Evolutionary conservation across 345 rosid species (phyloP), one percentile per base, ranked within the genome.

Genomic region (Microcos paniculata): DNA sequence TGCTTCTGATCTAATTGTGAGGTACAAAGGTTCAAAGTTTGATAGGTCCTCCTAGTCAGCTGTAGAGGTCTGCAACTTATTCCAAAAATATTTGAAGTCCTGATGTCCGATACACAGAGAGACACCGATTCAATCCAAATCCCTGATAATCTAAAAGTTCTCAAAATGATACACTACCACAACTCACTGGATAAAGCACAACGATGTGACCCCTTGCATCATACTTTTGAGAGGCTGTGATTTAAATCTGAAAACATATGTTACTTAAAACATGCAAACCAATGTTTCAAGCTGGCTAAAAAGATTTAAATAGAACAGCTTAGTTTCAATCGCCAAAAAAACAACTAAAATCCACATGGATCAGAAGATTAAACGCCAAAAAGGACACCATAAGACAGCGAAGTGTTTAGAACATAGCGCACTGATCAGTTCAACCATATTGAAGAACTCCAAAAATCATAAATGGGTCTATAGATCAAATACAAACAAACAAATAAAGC

Each of bases 401-500:
- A 46, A 16, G 31, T 46, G 19, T 52, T n/a, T 18, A 28, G 24
- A 0, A 19, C 28, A 18, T 58, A 38, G 51, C 2, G 18, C 19
- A 45, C 45, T 10, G 33, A 58, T 24, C 16, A 23, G 43, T 62
- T 35, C 43, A 53, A 53, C 21, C 70, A 26, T 7, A 40, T 62
- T 19, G n/a, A 71, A 31, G 21, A 21, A 38, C 21, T 15, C 56
- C 5, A 19, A 31, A n/a, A 63, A 26, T 30, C 21, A 42, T 33
- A 71, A 42, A 42, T 21, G 16, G 72, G 31, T 72, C 66, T 35
- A 33, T 21, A 19, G 18, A 72, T 65, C 19, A 28, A 69, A 58
- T 3, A 33, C 35, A 75, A 63, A 38, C 80, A 53, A 64, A 42
- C 30, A 71, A 65, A 62, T 52, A 42, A 48, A 21, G 58, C 14